Evolutionary conservation across 805 yeast genomes (phyloP), one percentile per base, ranked within the genome.

Genomic region (Jamesozyma gamospora): DNA sequence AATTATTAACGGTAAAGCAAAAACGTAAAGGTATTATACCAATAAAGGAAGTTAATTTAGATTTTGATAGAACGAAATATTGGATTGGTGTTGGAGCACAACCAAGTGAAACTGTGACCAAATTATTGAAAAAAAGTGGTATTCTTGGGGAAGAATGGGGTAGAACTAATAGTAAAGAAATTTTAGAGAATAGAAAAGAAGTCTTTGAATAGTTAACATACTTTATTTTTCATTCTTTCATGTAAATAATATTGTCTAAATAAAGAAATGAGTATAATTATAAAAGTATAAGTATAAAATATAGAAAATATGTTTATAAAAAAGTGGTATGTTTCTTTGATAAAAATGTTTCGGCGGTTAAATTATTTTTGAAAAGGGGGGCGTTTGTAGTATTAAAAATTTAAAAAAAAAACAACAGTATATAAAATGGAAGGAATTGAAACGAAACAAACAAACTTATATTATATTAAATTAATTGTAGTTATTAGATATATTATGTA

Each of bases 71-170:
- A 52, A 77, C 95, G 4, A 86, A 86, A 60, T 92, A 92, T 63
- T 92, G 98, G 98, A 66, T 92, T 28, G 95, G 96, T 52, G 95
- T 86, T 15, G 98, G 98, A 11, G 97, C 97, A 1, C 94, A 84
- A 58, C 94, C 96, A 6, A 77, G 90, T 18, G 87, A 82, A 33
- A 68, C 92, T 3, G 94, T 90, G 11, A 72, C 77, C 2, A 76
- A 76, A 48, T 65, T 92, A 38, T 74, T 92, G 58, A 79, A 77
- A 56, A 85, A 79, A 60, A 86, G 83, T 34, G 87, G 95, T 43
- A 73, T 75, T 41, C 41, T 59, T 32, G 52, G 48, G 24, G 45
- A 47, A 19, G 50, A 43, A 25, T 58, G 61, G 62, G 51, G 56
- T n/a, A 47, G 48, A 29, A 14, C 17, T 5, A 39, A 40, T 18